Percentiles rank a stretch among this genome's conserved stretches.
phyloP scores from a whole-genome alignment of 345 rosid species.

The Euphorbia peplus region DNA sequence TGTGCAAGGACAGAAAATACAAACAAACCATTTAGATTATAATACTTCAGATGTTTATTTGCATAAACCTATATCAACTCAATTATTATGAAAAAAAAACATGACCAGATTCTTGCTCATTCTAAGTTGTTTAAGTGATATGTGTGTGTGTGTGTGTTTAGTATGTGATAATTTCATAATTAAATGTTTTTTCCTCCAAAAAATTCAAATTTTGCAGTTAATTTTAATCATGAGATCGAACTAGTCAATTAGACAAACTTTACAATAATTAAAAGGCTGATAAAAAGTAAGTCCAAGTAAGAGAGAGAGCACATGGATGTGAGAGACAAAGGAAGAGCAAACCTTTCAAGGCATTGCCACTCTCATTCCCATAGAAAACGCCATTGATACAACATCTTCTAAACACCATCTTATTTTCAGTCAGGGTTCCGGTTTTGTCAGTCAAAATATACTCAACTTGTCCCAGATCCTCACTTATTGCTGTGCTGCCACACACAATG shows the following conservation, averaged over 20 bases:
- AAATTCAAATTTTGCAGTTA: background rate
- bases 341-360: constrained; percentile 96
- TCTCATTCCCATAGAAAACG: constrained; percentile 76
- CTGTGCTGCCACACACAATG: constrained; percentile 87
- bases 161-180: background rate
- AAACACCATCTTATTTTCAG: constrained; percentile 95
- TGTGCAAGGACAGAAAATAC: background rate
- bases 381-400: constrained; percentile 92
- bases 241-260: background rate
- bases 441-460: constrained; percentile 99
- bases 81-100: background rate
- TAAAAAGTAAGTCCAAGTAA: background rate
- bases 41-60: background rate
- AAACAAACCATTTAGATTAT: background rate
- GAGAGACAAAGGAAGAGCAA: constrained; percentile 14
- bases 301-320: background rate
- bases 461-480: constrained; percentile 99
- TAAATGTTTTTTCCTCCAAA: background rate
- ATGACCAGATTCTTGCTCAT: background rate
- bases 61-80: background rate
- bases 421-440: constrained; percentile 96
- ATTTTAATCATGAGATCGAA: background rate
- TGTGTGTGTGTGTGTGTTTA: background rate
- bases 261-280: background rate
- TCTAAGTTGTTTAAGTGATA: background rate